These are phyloP conservation scores for Hammondia hammondi DNA, from an alignment of 169 alveolate species.

Conservation along the genomic window DNA sequence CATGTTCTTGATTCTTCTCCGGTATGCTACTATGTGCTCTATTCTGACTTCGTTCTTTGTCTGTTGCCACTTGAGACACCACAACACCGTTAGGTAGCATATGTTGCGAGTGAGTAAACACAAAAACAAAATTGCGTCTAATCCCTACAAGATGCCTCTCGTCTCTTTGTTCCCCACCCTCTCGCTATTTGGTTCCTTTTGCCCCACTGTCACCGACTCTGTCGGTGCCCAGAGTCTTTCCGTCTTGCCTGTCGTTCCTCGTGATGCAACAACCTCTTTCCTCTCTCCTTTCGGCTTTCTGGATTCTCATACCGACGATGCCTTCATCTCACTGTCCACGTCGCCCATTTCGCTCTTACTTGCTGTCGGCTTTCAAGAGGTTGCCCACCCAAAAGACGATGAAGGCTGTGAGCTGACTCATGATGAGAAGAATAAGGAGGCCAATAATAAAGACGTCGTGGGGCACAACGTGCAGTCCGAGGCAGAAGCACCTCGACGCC, in stretches of 20 bases:
- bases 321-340: neutral
- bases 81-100: too few species aligned
- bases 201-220: too few species aligned
- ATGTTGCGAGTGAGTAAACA: too few species aligned
- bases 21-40: too few species aligned
- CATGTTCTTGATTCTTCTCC: too few species aligned
- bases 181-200: too few species aligned
- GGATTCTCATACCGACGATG: neutral
- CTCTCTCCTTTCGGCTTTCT: neutral
- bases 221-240: neutral
- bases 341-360: neutral
- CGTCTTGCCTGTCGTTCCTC: neutral
- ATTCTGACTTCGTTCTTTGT: too few species aligned
- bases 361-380: neutral
- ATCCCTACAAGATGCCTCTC: too few species aligned
- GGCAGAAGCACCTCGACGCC: neutral
- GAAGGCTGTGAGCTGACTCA: neutral
- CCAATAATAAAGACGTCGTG: neutral
- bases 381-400: neutral
- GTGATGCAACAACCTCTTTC: neutral
- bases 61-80: too few species aligned
- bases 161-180: too few species aligned
- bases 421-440: neutral
- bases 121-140: too few species aligned
- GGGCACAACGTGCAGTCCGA: neutral